phyloP scores from a whole-genome alignment of 257 asterid species.

The Echites panduratus region DNA sequence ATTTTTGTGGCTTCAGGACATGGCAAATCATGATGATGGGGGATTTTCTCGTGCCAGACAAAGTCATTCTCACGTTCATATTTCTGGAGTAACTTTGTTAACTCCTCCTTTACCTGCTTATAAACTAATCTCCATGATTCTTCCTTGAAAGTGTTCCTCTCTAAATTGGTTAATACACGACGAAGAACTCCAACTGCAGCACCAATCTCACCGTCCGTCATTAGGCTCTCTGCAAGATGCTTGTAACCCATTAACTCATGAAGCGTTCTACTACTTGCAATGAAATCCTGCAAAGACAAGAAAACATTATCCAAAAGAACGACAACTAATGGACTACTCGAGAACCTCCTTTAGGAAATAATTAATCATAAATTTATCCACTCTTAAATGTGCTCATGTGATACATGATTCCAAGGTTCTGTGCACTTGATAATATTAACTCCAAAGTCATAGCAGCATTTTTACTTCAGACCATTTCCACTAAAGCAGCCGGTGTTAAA shows the following conservation, averaged over 20 bases:
- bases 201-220: conserved; percentile 44
- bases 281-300: conserved; percentile 44
- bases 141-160: conserved; percentile 37
- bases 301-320: background rate
- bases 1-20: conserved; percentile 39
- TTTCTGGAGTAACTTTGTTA: conserved; percentile 31
- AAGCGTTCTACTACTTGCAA: conserved; percentile 29
- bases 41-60: conserved; percentile 50
- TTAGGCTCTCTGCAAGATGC: conserved; percentile 38
- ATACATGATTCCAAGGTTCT: background rate
- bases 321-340: background rate
- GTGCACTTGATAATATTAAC: background rate
- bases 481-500: background rate
- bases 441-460: too few relatives aligned
- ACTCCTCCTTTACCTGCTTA: conserved; percentile 33
- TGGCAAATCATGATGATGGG: conserved; percentile 30
- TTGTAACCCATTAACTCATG: conserved; percentile 52
- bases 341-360: background rate
- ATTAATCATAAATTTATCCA: background rate
- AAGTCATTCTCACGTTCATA: conserved; percentile 59
- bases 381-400: background rate
- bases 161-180: conserved; percentile 27
- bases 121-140: conserved; percentile 41
- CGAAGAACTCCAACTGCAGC: conserved; percentile 49
- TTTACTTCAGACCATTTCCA: background rate